These are phyloP conservation scores for Acorus calamus DNA, from an alignment of 106 monocot genomes.

Conservation along the genomic window DNA sequence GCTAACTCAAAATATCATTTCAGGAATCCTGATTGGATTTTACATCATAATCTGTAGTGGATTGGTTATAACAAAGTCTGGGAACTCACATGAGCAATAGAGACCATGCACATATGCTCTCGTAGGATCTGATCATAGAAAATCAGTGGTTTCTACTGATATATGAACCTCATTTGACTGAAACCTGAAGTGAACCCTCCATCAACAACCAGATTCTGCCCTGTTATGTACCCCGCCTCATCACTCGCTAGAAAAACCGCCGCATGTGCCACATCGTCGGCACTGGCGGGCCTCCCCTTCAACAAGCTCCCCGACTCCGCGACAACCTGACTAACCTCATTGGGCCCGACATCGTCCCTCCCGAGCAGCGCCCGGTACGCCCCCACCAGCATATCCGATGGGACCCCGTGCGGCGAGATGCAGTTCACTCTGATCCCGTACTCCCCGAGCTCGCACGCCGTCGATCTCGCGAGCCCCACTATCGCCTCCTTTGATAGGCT, in stretches of 20 bases:
- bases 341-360: not conserved
- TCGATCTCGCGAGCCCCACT: slow-evolving; percentile 3
- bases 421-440: slow-evolving; percentile 19
- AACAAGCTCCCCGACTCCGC: slow-evolving; percentile 4
- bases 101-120: too few relatives aligned
- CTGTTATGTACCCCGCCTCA: slow-evolving; percentile 7
- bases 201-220: slow-evolving; percentile 18
- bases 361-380: not conserved
- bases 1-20: too few relatives aligned
- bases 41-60: too few relatives aligned
- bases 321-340: slow-evolving; percentile 2
- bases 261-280: slow-evolving; percentile 11
- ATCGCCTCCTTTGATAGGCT: slow-evolving; percentile 12
- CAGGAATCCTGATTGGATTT: too few relatives aligned
- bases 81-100: too few relatives aligned
- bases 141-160: not conserved
- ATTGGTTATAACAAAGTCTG: too few relatives aligned
- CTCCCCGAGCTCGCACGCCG: slow-evolving; percentile 9
- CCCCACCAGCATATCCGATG: slow-evolving; percentile 3
- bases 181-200: slow-evolving; percentile 7
- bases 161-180: slow-evolving; percentile 1
- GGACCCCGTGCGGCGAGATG: slow-evolving; percentile 8
- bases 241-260: slow-evolving; percentile 19
- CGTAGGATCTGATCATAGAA: too few relatives aligned
- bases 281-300: not conserved